Percentiles rank a stretch among this genome's conserved stretches.
Conservation (phyloP, 192 early-diverging fungal genomes). For the Lobulomyces angularis region DNA sequence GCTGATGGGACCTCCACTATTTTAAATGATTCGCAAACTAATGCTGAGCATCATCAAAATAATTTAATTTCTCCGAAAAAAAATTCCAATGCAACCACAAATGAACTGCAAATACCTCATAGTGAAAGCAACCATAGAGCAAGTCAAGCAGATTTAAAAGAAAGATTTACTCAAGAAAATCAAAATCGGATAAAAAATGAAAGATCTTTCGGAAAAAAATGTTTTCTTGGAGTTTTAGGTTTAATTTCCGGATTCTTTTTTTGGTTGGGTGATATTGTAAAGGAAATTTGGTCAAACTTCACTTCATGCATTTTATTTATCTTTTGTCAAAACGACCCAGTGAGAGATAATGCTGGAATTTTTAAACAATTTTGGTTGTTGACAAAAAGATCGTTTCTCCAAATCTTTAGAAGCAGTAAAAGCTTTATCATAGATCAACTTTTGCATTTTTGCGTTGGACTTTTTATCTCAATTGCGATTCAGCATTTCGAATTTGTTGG, state of each 20-base stretch:
- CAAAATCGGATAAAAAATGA: background rate
- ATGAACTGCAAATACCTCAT: too few species aligned
- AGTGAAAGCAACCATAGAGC: too few species aligned
- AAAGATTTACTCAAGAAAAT: too few species aligned
- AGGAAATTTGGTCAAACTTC: background rate
- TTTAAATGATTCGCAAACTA: too few species aligned
- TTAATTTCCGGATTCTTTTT: background rate
- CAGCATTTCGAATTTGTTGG: slow-evolving; percentile 1
- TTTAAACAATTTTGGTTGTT: background rate
- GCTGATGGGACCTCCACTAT: too few species aligned
- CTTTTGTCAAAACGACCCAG: background rate
- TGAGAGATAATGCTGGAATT: background rate
- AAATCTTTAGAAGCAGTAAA: background rate
- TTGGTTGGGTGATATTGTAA: background rate
- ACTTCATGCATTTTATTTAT: background rate
- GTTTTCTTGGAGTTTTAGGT: background rate
- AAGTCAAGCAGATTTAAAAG: too few species aligned
- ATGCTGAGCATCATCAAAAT: too few species aligned
- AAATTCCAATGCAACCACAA: too few species aligned
- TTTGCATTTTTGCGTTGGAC: background rate
- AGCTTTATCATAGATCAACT: background rate
- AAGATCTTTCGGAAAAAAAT: background rate
- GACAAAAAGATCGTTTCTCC: background rate
- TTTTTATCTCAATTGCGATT: background rate
- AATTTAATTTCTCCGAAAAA: too few species aligned